phyloP scores from a whole-genome alignment of 2,329 filamentous ascomycete genomes.

The Massarina eburnea region DNA sequence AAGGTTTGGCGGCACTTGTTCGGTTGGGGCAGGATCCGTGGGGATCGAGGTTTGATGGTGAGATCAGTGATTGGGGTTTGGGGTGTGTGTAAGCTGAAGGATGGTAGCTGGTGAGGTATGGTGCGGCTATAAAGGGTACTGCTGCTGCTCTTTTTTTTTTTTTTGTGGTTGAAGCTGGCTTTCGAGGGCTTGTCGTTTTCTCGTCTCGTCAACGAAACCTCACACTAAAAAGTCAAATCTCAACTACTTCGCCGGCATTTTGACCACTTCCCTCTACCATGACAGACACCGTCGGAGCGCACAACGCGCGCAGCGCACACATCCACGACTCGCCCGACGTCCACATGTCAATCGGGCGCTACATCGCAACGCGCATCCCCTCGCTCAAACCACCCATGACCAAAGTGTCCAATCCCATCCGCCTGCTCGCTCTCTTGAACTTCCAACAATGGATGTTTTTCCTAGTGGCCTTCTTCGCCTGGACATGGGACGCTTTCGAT shows the following conservation, averaged over 20 bases:
- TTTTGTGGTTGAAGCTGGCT: neutral
- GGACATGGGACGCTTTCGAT: conserved; percentile 56
- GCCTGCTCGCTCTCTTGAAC: conserved; percentile 54
- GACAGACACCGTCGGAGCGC: conserved; percentile 20
- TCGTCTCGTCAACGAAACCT: too few relatives aligned
- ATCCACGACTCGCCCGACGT: conserved; percentile 8
- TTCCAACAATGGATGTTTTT: conserved; percentile 63
- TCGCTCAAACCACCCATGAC: conserved; percentile 60
- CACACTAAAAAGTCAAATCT: too few relatives aligned
- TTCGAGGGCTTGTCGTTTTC: too few relatives aligned
- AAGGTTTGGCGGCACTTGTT: too few relatives aligned
- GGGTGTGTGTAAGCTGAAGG: too few relatives aligned
- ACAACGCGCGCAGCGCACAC: conserved; percentile 17
- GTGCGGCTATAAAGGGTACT: too few relatives aligned
- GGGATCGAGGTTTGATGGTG: too few relatives aligned
- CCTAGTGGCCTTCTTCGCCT: conserved; percentile 50
- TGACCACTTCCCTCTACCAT: conserved; percentile 10
- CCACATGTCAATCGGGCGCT: conserved; percentile 43
- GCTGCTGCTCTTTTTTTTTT: neutral
- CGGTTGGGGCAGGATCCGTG: too few relatives aligned
- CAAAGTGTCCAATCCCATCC: conserved; percentile 57
- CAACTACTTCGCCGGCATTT: neutral
- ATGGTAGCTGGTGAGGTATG: too few relatives aligned
- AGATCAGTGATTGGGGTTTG: too few relatives aligned
- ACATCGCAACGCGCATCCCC: conserved; percentile 56